Percentiles rank a stretch among this genome's conserved stretches.
These are phyloP conservation scores for Sarocladium strictum DNA, from an alignment of 2,329 filamentous ascomycete genomes.

Conservation along the genomic window DNA sequence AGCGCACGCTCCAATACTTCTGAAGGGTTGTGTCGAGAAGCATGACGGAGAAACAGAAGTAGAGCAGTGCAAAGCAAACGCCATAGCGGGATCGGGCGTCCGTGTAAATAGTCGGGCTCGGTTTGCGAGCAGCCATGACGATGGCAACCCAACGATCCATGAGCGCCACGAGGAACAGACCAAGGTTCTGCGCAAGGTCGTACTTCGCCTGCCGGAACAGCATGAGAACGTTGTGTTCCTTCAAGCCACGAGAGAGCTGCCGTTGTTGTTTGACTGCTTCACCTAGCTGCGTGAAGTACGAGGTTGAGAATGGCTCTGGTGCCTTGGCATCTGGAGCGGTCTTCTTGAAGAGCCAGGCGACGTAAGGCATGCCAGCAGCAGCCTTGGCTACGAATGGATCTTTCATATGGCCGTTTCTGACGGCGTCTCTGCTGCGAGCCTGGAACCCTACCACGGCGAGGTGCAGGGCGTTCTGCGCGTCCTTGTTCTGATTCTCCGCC, in stretches of 20 bases:
- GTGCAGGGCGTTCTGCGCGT: slow-evolving; percentile 24
- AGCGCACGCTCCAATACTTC: slow-evolving; percentile 28
- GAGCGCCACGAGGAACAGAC: slow-evolving; percentile 30
- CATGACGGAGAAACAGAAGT: slow-evolving; percentile 33
- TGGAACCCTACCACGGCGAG: slow-evolving; percentile 23
- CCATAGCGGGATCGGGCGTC: slow-evolving; percentile 26
- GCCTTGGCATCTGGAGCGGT: slow-evolving; percentile 20
- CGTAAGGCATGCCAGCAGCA: slow-evolving; percentile 24
- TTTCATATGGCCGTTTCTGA: slow-evolving; percentile 13
- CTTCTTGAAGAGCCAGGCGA: slow-evolving; percentile 30
- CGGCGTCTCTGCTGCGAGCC: neutral
- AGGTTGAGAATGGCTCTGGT: slow-evolving; percentile 24
- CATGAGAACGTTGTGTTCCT: slow-evolving; percentile 31
- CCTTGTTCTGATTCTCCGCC: slow-evolving; percentile 10
- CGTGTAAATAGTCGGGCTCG: slow-evolving; percentile 22
- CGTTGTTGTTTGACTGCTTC: slow-evolving; percentile 27
- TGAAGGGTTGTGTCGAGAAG: slow-evolving; percentile 29
- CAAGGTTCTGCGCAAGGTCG: slow-evolving; percentile 30
- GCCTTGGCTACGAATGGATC: slow-evolving; percentile 15
- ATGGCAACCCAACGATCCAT: slow-evolving; percentile 33
- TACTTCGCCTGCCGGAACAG: slow-evolving; percentile 29
- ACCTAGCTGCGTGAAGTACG: slow-evolving; percentile 29
- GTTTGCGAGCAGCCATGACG: slow-evolving; percentile 24
- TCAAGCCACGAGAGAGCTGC: slow-evolving; percentile 27
- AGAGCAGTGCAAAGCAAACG: slow-evolving; percentile 32